Percentiles rank a stretch among this genome's conserved stretches.
phyloP scores from a whole-genome alignment of 345 rosid genomes.

The Kernera saxatilis region DNA sequence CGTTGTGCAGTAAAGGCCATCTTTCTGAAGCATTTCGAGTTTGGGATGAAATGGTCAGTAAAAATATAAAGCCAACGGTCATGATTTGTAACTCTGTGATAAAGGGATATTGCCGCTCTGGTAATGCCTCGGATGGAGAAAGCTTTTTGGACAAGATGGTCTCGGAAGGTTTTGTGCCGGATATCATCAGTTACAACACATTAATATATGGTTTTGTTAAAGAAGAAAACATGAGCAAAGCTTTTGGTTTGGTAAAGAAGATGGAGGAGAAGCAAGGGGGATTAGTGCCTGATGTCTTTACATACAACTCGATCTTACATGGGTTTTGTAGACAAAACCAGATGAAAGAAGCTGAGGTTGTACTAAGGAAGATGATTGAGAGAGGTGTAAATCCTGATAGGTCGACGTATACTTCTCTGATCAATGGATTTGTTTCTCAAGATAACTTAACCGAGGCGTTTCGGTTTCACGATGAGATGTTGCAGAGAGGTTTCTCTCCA shows the following conservation, averaged over 20 bases:
- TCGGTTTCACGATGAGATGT: constrained; percentile 80
- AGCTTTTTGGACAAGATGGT: constrained; percentile 56
- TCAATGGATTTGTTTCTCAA: constrained; percentile 67
- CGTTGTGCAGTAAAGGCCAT: constrained; percentile 51
- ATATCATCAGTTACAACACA: constrained; percentile 60
- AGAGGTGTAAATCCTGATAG: constrained; percentile 60
- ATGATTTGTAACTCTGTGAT: constrained; percentile 60
- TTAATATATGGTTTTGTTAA: constrained; percentile 61
- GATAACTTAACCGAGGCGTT: constrained; percentile 79
- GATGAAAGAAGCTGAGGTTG: constrained; percentile 67
- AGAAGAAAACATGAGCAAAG: constrained; percentile 64
- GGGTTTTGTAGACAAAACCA: constrained; percentile 71
- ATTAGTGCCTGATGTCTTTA: constrained; percentile 49
- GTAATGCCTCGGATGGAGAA: constrained; percentile 53
- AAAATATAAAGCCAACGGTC: constrained; percentile 51
- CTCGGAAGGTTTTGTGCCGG: constrained; percentile 53
- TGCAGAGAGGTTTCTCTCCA: constrained; percentile 72
- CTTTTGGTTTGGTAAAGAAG: constrained; percentile 46
- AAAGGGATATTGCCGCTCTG: constrained; percentile 73
- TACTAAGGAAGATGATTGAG: constrained; percentile 59
- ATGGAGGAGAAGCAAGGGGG: constrained; percentile 55
- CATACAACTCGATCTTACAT: constrained; percentile 55
- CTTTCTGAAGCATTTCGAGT: constrained; percentile 54
- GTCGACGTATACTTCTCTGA: constrained; percentile 60
- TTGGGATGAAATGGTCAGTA: constrained; percentile 72